A percentile compares a stretch with the other conserved stretches of the same genome.
phyloP scores from a whole-genome alignment of 805 yeast genomes.

The Ogataea degrootiae region DNA sequence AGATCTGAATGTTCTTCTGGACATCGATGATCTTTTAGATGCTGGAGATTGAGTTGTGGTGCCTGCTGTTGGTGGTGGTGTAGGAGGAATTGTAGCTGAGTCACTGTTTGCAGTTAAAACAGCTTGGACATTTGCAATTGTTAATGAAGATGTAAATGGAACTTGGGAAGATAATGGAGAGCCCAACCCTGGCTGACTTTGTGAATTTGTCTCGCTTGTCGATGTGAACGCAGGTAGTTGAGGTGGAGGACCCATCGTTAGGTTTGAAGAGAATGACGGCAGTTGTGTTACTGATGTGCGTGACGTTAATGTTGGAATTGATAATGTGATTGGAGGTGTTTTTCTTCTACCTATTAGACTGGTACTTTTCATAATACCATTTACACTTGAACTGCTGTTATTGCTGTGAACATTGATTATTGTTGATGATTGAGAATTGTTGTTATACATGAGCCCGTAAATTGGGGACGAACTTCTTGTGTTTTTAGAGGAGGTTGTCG shows the following conservation, averaged over 20 bases:
- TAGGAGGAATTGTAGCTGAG: background rate
- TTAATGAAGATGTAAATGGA: too few species aligned
- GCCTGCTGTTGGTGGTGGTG: slow-evolving; percentile 3
- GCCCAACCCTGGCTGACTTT: too few species aligned
- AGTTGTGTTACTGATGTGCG: background rate
- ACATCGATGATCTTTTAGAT: slow-evolving; percentile 29
- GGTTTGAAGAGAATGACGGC: slow-evolving; percentile 1
- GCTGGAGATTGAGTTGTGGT: slow-evolving; percentile 18
- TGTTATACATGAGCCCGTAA: slow-evolving; percentile 1
- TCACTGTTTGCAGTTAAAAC: too few species aligned
- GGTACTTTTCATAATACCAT: background rate
- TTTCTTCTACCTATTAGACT: background rate
- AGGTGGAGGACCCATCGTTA: too few species aligned
- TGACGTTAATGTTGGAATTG: background rate
- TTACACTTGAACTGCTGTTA: background rate
- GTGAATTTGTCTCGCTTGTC: too few species aligned
- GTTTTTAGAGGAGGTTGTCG: slow-evolving; percentile 12
- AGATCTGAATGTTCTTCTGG: slow-evolving; percentile 30
- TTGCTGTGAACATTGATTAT: background rate
- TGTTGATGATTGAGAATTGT: background rate
- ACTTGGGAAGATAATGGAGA: too few species aligned
- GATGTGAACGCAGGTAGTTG: too few species aligned
- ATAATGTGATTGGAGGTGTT: background rate
- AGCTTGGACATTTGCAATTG: too few species aligned
- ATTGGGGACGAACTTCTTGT: slow-evolving; percentile 18